Conservation (phyloP, 768 basidiomycete genomes). For the Serendipita vermifera region DNA sequence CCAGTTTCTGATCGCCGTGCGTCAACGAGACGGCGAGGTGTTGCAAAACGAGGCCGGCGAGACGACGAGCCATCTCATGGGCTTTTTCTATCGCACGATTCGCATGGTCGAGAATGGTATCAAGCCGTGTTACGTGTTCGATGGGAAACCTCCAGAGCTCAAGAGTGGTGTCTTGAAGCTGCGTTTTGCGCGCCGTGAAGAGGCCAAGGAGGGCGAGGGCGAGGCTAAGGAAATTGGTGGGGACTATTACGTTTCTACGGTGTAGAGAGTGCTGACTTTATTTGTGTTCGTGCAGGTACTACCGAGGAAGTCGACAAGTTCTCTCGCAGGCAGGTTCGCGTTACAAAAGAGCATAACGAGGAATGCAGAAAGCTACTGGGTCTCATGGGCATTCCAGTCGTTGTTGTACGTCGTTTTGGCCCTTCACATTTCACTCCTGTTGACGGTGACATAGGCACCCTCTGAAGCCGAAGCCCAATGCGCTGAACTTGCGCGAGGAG, state of each 20-base stretch:
- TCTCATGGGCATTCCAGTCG: slow-evolving; percentile 95
- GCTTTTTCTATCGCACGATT: slow-evolving; percentile 94
- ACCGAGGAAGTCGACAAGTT: slow-evolving; percentile 87
- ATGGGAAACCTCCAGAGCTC: slow-evolving; percentile 94
- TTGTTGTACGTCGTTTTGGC: slow-evolving; percentile 51
- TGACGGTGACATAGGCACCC: slow-evolving; percentile 54
- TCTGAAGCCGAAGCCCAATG: slow-evolving; percentile 99
- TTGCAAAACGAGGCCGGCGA: slow-evolving; percentile 96
- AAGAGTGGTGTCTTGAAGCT: slow-evolving; percentile 95
- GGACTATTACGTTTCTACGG: slow-evolving; percentile 13
- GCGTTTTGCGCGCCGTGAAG: slow-evolving; percentile 81
- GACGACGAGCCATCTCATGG: slow-evolving; percentile 96
- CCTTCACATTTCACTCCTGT: background rate
- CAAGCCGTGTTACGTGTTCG: slow-evolving; percentile 96
- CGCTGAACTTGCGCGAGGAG: slow-evolving; percentile 92
- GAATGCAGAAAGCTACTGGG: slow-evolving; percentile 77
- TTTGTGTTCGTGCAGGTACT: slow-evolving; percentile 37
- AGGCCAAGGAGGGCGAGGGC: slow-evolving; percentile 88
- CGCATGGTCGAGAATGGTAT: slow-evolving; percentile 98
- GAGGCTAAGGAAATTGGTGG: slow-evolving; percentile 88
- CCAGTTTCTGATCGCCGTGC: slow-evolving; percentile 95
- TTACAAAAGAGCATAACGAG: slow-evolving; percentile 91
- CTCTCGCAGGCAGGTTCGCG: slow-evolving; percentile 81
- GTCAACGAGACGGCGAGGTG: slow-evolving; percentile 92
- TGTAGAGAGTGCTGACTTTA: background rate